Evolutionary conservation across 1,139 yeast genomes (phyloP).

Genomic region (Diutina neorugosa): DNA sequence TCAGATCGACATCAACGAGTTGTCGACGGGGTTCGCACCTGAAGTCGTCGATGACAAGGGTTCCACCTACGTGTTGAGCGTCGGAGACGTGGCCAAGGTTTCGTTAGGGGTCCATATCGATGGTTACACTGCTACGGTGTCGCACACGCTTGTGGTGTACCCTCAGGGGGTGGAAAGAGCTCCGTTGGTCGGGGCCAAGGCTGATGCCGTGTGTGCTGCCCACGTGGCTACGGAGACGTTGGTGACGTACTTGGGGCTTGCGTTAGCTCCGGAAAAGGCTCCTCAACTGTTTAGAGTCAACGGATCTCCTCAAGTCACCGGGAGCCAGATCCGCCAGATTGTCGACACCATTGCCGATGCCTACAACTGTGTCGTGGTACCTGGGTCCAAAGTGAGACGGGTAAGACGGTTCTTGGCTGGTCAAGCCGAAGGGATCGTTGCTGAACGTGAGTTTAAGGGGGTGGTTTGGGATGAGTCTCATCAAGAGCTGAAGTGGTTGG

Average conservation of each 20-base stretch:
- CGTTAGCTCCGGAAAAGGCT: constrained; percentile 62
- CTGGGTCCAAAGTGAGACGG: constrained; percentile 87
- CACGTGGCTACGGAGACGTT: constrained; percentile 83
- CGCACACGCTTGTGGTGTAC: constrained; percentile 79
- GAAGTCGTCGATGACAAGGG: constrained; percentile 54
- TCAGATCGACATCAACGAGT: constrained; percentile 71
- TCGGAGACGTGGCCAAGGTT: constrained; percentile 80
- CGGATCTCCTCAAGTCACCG: constrained; percentile 35
- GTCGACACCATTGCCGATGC: constrained; percentile 76
- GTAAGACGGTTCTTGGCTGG: constrained; percentile 91
- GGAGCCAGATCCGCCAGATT: constrained; percentile 53
- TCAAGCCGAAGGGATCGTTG: constrained; percentile 83
- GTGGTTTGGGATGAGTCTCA: constrained; percentile 83
- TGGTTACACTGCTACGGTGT: constrained; percentile 79
- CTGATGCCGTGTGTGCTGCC: constrained; percentile 84
- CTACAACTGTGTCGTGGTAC: constrained; percentile 75
- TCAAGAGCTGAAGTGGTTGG: constrained; percentile 53
- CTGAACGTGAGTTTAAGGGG: constrained; percentile 87
- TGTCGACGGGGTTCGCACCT: constrained; percentile 73
- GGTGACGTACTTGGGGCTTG: constrained; percentile 59
- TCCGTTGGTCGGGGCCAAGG: constrained; percentile 72
- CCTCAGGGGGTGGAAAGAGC: constrained; percentile 34
- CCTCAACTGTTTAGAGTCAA: constrained; percentile 30
- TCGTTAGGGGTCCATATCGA: constrained; percentile 85
- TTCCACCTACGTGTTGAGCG: constrained; percentile 34